These are phyloP conservation scores for Colletotrichum coccodes DNA, from an alignment of 2,329 filamentous ascomycete species.

Conservation along the genomic window DNA sequence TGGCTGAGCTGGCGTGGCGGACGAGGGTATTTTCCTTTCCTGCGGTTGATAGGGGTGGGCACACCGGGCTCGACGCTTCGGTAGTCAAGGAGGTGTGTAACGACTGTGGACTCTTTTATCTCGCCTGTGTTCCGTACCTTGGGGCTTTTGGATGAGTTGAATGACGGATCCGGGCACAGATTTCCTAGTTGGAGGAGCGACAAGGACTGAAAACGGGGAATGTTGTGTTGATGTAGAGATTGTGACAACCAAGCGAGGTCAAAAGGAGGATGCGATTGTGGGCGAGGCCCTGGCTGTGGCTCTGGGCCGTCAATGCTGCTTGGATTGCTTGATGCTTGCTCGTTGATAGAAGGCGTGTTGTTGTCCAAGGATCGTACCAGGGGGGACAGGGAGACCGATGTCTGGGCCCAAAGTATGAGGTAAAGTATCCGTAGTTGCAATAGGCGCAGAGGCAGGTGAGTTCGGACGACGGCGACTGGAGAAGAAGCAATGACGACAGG, in stretches of 20 bases:
- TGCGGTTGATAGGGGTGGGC: slow-evolving; percentile 27
- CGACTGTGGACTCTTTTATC: slow-evolving; percentile 29
- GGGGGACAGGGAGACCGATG: slow-evolving; percentile 31
- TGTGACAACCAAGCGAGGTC: slow-evolving; percentile 22
- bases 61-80: neutral
- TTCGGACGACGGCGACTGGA: slow-evolving; percentile 21
- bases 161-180: slow-evolving; percentile 28
- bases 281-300: slow-evolving; percentile 22
- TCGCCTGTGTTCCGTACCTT: slow-evolving; percentile 19
- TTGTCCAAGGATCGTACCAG: slow-evolving; percentile 19
- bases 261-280: slow-evolving; percentile 7
- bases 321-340: slow-evolving; percentile 25
- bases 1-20: slow-evolving; percentile 31
- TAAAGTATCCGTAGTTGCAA: slow-evolving; percentile 19
- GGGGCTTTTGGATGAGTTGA: slow-evolving; percentile 2
- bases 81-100: slow-evolving; percentile 8
- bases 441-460: slow-evolving; percentile 3
- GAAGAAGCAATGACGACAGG: slow-evolving; percentile 19
- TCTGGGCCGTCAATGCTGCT: slow-evolving; percentile 24
- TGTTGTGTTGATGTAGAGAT: slow-evolving; percentile 25
- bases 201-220: slow-evolving; percentile 29
- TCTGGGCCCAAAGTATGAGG: slow-evolving; percentile 26
- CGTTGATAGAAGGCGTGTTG: slow-evolving; percentile 19
- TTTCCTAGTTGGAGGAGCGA: slow-evolving; percentile 20
- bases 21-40: slow-evolving; percentile 26